Evolutionary conservation across 495 filamentous ascomycete genomes (phyloP), one percentile per base, ranked within the genome.

Genomic region (Aspergillus funiculosus): DNA sequence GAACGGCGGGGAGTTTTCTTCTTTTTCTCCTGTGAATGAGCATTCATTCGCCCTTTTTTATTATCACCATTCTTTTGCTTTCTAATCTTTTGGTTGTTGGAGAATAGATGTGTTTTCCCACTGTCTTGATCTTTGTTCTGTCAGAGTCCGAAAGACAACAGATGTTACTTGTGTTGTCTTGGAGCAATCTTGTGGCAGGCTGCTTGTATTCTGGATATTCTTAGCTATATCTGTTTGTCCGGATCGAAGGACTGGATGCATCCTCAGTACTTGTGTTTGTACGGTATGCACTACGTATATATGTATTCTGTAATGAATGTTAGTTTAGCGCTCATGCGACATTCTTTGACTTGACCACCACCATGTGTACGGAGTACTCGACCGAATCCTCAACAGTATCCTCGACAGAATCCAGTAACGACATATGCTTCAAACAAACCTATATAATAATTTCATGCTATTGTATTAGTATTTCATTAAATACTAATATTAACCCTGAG

Each of bases 241-340:
- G 27, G 42, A 30, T 21, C 21, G 28, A 30, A 48, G 30, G 39
- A 42, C 21, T 42, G 39, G 26, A 19, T 36, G 30, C 35, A 32
- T 32, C 41, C 25, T 21, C 21, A 40, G 45, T 48, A 30, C 43
- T 48, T 34, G 29, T 25, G 22, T 38, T 43, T 53, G 31, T 48
- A 50, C 40, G 46, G 38, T 36, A 57, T 57, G 50, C 42, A 57
- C 48, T 47, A 53, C 51, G 54, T 57, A 53, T 51, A 57, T 53
- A 57, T 50, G 47, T 50, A 51, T 48, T 21, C 43, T 48, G 37
- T 57, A 52, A 52, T 47, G 50, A 52, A 47, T 46, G 43, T 34
- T 32, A n/a, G n/a, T 40, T 21, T 8, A 34, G 26, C 36, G 20
- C 45, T 32, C 34, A 17, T 37, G 51, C 48, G 24, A 51, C 28